Base-by-base conservation (phyloP, 2,329 filamentous ascomycete species). In the Rachicladosporium sp. region DNA sequence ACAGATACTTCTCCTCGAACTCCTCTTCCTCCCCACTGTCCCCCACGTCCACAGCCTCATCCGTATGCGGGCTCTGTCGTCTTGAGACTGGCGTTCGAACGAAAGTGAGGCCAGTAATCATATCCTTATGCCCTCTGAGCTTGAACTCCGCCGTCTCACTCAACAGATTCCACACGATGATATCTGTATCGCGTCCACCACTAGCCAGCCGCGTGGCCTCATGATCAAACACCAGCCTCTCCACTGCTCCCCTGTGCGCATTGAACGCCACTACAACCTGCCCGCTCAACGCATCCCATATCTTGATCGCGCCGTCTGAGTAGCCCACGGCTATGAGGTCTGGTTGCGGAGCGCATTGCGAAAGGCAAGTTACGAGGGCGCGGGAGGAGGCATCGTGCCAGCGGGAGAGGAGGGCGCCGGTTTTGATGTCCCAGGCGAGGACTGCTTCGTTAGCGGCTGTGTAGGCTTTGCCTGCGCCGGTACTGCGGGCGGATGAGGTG, bases 271-370 rank as follows among this genome's bases (percentile, higher is more conserved):
- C 83, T 38, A 98, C 78, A 19, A 87, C 71, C 6, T 86, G 87
- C n/a, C 79, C 75, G 34, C 91, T 93, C 58, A 88, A 82, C 52
- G 85, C 85, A 59, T 96, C 91, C 91, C 91, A 98, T 37, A 98
- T 65, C 43, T 91, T 77, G 56, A 98, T 93, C 61, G 83, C 94
- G 42, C 91, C 91, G 64, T 98, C 89, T 37, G 85, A 83, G 63
- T 98, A 89, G 56, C 91, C 91, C 36, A 95, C 88, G 2, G 91
- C 93, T 57, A 93, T 93, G 38, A 98, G 71, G 63, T 98, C 91
- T 42, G 74, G 76, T 61, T 98, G 89, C n/a, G 78, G 75, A 54
- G 80, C 76, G 67, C 88, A 95, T 61, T 88, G 83, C 35, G 82
- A 76, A 55, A 98, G 85, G 37, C 80, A 78, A 4, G 89, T 95